Conservation (phyloP, 192 early-diverging fungal species). For the Entophlyctis luteolus region DNA sequence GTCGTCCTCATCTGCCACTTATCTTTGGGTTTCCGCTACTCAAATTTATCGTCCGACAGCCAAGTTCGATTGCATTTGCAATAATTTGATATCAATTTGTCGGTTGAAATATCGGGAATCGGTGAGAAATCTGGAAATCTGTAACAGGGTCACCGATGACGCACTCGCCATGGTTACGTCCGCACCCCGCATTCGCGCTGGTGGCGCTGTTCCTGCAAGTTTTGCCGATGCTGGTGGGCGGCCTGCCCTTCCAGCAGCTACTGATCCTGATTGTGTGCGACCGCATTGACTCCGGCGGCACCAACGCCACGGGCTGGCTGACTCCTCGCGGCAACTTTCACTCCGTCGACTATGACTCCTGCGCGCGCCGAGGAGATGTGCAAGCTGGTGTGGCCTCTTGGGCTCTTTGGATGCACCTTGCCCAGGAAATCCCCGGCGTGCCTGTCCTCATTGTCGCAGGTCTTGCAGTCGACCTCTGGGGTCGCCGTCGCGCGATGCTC, state of each 20-base stretch:
- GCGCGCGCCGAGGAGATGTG: slow-evolving; percentile 10
- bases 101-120: no score
- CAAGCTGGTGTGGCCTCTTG: neutral
- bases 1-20: no score
- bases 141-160: no score
- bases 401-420: neutral
- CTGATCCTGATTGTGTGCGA: neutral
- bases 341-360: slow-evolving; percentile 6
- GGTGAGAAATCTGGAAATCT: no score
- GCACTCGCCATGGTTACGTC: no score
- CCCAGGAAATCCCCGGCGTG: neutral
- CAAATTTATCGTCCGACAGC: no score
- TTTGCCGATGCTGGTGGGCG: neutral
- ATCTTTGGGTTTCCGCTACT: no score
- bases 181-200: no score
- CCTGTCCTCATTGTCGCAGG: neutral
- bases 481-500: neutral
- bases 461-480: neutral
- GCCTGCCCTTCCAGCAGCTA: slow-evolving; percentile 2
- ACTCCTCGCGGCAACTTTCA: neutral
- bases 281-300: neutral
- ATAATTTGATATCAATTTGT: no score
- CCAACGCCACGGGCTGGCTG: neutral
- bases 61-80: no score
- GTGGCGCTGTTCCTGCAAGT: neutral